Percentiles rank a stretch among this genome's conserved stretches.
Conservation (phyloP, 768 basidiomycete genomes). For the Tylopilus sp. region DNA sequence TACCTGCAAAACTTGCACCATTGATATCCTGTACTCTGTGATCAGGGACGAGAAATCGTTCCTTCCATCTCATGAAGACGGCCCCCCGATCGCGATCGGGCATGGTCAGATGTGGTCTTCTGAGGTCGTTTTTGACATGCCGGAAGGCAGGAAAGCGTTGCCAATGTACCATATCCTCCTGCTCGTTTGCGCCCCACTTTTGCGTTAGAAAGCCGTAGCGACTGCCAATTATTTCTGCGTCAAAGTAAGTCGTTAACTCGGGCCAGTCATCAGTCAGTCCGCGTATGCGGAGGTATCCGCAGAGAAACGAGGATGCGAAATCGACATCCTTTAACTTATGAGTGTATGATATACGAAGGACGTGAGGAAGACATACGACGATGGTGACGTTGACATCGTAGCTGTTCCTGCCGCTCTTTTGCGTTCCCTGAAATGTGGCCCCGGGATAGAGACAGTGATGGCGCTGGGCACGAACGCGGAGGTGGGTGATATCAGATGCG, state of each 20-base stretch:
- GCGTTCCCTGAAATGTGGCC: slow-evolving; percentile 84
- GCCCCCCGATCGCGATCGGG: slow-evolving; percentile 72
- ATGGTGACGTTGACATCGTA: slow-evolving; percentile 95
- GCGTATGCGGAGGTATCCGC: slow-evolving; percentile 90
- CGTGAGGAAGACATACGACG: slow-evolving; percentile 56
- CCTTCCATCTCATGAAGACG: slow-evolving; percentile 97
- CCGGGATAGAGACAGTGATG: slow-evolving; percentile 87
- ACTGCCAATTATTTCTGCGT: slow-evolving; percentile 91
- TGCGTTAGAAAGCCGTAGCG: slow-evolving; percentile 89
- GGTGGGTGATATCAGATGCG: slow-evolving; percentile 68
- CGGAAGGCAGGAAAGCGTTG: slow-evolving; percentile 88
- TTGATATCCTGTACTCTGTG: slow-evolving; percentile 91
- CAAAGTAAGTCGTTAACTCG: slow-evolving; percentile 94
- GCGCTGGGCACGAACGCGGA: slow-evolving; percentile 67
- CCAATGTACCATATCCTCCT: slow-evolving; percentile 95
- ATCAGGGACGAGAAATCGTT: slow-evolving; percentile 93
- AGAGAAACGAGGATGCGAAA: slow-evolving; percentile 78
- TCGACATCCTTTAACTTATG: slow-evolving; percentile 70
- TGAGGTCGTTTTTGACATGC: slow-evolving; percentile 74
- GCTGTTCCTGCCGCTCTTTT: slow-evolving; percentile 90
- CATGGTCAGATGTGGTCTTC: slow-evolving; percentile 75
- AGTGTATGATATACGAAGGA: slow-evolving; percentile 1
- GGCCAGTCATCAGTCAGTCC: slow-evolving; percentile 94
- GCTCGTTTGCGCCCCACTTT: slow-evolving; percentile 87
- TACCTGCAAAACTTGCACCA: slow-evolving; percentile 93